Evolutionary conservation across 768 basidiomycete species (phyloP).

Genomic region (Amyloporia xantha): DNA sequence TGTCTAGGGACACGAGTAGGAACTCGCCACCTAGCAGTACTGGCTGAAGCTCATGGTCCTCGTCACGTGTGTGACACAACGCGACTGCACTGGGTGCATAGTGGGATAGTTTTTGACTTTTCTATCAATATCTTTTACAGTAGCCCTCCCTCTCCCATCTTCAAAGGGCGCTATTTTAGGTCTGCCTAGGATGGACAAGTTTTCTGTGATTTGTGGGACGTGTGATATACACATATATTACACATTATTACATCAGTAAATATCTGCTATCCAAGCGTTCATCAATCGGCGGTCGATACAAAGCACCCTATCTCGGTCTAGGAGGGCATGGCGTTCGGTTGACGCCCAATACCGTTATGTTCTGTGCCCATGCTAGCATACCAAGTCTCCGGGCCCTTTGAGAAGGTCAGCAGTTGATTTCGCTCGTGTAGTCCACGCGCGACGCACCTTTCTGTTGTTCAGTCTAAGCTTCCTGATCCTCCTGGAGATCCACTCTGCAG

Average conservation of each 20-base stretch:
- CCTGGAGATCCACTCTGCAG: constrained; percentile 20
- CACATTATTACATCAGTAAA: not conserved
- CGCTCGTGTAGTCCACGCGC: not conserved
- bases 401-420: not conserved
- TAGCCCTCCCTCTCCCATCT: too few species aligned
- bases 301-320: not conserved
- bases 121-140: too few species aligned
- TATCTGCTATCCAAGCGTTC: not conserved
- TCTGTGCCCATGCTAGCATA: constrained; percentile 23
- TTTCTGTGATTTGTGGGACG: too few species aligned
- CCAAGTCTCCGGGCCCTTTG: constrained; percentile 22
- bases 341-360: constrained; percentile 9
- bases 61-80: too few species aligned
- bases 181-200: too few species aligned
- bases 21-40: too few species aligned
- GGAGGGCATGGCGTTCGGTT: not conserved
- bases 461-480: constrained; percentile 20
- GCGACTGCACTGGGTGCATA: too few species aligned
- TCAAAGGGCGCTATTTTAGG: too few species aligned
- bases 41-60: too few species aligned
- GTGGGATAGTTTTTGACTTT: too few species aligned
- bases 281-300: not conserved
- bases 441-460: constrained; percentile 20
- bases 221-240: not conserved
- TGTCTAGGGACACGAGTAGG: too few species aligned